These are phyloP conservation scores for Skeletonema marinoi DNA, from an alignment of 108 stramenopile species.

Conservation along the genomic window DNA sequence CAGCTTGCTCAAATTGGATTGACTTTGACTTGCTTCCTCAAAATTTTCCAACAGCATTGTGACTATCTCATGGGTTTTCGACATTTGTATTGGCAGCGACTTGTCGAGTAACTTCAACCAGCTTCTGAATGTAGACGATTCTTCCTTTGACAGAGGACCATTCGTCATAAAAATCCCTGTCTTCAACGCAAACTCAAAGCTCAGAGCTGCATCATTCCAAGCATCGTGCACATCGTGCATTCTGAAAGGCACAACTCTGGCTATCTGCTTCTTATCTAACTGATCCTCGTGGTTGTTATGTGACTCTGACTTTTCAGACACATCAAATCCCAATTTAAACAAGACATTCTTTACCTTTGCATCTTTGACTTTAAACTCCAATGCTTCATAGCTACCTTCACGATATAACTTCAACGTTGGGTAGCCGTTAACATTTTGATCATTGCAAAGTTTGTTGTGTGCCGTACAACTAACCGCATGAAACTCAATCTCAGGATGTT, in stretches of 20 bases:
- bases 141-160: conserved; percentile 44
- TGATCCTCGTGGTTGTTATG: neutral
- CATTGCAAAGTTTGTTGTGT: conserved; percentile 57
- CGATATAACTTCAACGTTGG: conserved; percentile 55
- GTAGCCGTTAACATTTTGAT: conserved; percentile 51
- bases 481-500: conserved; percentile 52
- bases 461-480: conserved; percentile 81
- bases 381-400: conserved; percentile 47
- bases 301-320: conserved; percentile 3
- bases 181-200: conserved; percentile 74
- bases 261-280: neutral
- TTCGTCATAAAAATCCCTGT: conserved; percentile 63
- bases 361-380: conserved; percentile 6
- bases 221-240: conserved; percentile 56
- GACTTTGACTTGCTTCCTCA: conserved; percentile 38
- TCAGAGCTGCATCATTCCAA: conserved; percentile 69
- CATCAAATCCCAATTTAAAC: conserved; percentile 28
- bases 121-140: conserved; percentile 46
- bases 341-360: conserved; percentile 47
- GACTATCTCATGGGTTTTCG: conserved; percentile 47
- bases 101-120: conserved; percentile 60
- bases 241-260: conserved; percentile 33
- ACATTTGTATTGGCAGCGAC: conserved; percentile 65
- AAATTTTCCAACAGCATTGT: conserved; percentile 51
- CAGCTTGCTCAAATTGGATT: conserved; percentile 46